These are phyloP conservation scores for Aquanectria penicillioides DNA, from an alignment of 2,329 filamentous ascomycete genomes.

Conservation along the genomic window DNA sequence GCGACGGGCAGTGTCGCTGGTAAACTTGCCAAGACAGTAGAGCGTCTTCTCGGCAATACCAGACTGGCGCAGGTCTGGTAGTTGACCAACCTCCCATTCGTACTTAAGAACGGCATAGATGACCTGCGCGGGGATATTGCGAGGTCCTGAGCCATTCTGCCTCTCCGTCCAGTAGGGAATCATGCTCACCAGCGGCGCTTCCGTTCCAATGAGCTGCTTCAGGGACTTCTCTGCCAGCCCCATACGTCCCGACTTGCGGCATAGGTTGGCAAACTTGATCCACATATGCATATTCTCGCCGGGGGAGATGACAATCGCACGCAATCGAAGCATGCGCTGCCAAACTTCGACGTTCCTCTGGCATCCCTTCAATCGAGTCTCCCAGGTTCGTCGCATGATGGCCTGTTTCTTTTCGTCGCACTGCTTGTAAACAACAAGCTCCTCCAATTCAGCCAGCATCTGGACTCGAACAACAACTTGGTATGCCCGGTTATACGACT, in stretches of 20 bases:
- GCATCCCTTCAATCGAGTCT: slow-evolving; percentile 91
- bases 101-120: slow-evolving; percentile 98
- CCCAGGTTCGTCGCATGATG: slow-evolving; percentile 94
- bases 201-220: slow-evolving; percentile 84
- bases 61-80: slow-evolving; percentile 54
- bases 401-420: slow-evolving; percentile 88
- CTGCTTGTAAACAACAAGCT: slow-evolving; percentile 98
- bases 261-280: slow-evolving; percentile 99
- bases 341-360: slow-evolving; percentile 98
- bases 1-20: slow-evolving; percentile 65
- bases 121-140: slow-evolving; percentile 76
- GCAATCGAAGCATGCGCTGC: slow-evolving; percentile 96
- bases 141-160: slow-evolving; percentile 41
- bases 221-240: slow-evolving; percentile 95
- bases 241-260: slow-evolving; percentile 93
- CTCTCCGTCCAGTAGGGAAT: slow-evolving; percentile 67
- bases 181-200: slow-evolving; percentile 68
- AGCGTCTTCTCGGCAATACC: slow-evolving; percentile 65
- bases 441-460: slow-evolving; percentile 98
- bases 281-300: slow-evolving; percentile 98
- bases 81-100: slow-evolving; percentile 88
- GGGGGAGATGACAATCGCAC: slow-evolving; percentile 90
- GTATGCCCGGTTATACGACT: slow-evolving; percentile 98
- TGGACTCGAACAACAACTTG: slow-evolving; percentile 98
- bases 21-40: slow-evolving; percentile 69